phyloP scores from a whole-genome alignment of 441 rosid genomes.

The Gossypium aridum region DNA sequence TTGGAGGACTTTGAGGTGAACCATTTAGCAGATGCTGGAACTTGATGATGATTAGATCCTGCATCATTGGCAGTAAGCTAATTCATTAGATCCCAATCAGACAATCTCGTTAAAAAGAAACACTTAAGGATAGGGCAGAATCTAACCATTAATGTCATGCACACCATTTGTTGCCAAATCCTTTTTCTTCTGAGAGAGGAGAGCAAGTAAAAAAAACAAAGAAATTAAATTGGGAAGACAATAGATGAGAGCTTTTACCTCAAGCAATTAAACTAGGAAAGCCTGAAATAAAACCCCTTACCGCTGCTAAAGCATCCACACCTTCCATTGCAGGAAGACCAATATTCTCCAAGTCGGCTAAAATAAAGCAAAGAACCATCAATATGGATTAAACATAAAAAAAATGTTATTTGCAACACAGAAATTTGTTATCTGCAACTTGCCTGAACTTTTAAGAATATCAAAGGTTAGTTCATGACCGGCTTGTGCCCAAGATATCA shows the following conservation, averaged over 20 bases:
- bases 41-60: constrained; percentile 36
- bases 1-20: constrained; percentile 62
- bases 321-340: constrained; percentile 66
- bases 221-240: background rate
- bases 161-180: constrained; percentile 15
- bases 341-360: constrained; percentile 35
- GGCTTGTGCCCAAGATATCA: constrained; percentile 68
- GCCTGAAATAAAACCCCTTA: constrained; percentile 21
- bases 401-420: background rate
- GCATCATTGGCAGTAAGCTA: constrained; percentile 18
- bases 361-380: background rate
- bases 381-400: background rate
- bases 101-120: background rate
- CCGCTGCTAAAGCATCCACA: constrained; percentile 31
- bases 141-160: constrained; percentile 38
- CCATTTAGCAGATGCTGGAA: constrained; percentile 45
- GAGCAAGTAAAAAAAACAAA: background rate
- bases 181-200: constrained; percentile 30
- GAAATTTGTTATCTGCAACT: constrained; percentile 2
- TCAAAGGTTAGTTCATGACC: constrained; percentile 57
- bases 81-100: background rate
- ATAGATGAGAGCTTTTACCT: background rate
- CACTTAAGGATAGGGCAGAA: background rate
- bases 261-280: constrained; percentile 3
- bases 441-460: constrained; percentile 43